phyloP scores from a whole-genome alignment of 768 basidiomycete genomes.

The Crepidotus variabilis region DNA sequence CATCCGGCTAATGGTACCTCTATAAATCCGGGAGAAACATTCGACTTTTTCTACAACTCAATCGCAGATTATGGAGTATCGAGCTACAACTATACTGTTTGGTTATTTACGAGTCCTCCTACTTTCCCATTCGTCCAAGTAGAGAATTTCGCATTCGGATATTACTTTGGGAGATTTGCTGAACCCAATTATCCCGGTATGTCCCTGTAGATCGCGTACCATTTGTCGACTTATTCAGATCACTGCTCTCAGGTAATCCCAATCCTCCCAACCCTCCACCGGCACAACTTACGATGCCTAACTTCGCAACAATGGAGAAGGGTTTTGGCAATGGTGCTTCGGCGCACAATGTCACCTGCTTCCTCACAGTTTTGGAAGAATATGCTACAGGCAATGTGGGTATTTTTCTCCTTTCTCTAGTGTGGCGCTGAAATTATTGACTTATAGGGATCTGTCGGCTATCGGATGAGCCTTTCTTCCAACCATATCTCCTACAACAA shows the following conservation, averaged over 20 bases:
- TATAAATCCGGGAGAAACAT: slow-evolving; percentile 35
- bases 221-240: neutral
- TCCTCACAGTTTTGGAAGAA: slow-evolving; percentile 39
- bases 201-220: neutral
- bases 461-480: slow-evolving; percentile 17
- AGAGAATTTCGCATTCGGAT: slow-evolving; percentile 30
- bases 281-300: slow-evolving; percentile 37
- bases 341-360: slow-evolving; percentile 28
- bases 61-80: slow-evolving; percentile 39
- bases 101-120: slow-evolving; percentile 31
- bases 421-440: neutral
- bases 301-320: slow-evolving; percentile 36
- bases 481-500: slow-evolving; percentile 16
- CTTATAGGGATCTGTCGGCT: slow-evolving; percentile 20
- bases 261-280: slow-evolving; percentile 35
- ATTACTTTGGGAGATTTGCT: slow-evolving; percentile 42
- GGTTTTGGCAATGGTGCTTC: slow-evolving; percentile 32
- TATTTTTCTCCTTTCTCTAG: neutral
- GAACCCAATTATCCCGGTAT: slow-evolving; percentile 40
- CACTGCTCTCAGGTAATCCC: slow-evolving; percentile 30
- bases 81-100: slow-evolving; percentile 39
- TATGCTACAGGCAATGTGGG: slow-evolving; percentile 33
- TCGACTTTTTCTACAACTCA: slow-evolving; percentile 35
- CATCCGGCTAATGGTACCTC: slow-evolving; percentile 23
- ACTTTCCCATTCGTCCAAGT: slow-evolving; percentile 16